Evolutionary conservation across 2,329 filamentous ascomycete species (phyloP).

Genomic region (Aspergillus sp.): DNA sequence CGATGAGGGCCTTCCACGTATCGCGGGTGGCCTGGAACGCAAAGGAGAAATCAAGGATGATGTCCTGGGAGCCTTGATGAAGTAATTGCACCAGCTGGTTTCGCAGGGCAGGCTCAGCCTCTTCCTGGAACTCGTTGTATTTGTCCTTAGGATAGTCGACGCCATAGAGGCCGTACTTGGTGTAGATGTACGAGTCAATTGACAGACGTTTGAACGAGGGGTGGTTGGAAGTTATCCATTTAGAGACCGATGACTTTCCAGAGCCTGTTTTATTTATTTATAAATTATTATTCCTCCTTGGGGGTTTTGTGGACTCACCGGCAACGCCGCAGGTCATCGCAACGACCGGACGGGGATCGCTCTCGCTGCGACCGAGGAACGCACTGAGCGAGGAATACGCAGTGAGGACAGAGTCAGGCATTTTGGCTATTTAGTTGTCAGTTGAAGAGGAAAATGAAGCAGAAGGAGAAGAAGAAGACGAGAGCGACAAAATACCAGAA

Average conservation of each 20-base stretch:
- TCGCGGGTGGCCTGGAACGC: not conserved
- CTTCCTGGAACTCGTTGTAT: not conserved
- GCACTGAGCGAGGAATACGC: not conserved
- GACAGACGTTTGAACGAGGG: not conserved
- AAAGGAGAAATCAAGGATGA: not conserved
- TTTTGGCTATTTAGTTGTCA: too few relatives aligned
- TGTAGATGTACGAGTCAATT: not conserved
- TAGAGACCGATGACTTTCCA: not conserved
- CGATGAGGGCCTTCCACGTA: not conserved
- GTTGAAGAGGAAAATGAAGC: too few relatives aligned
- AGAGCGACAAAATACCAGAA: too few relatives aligned
- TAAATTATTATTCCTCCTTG: too few relatives aligned
- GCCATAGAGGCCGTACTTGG: not conserved
- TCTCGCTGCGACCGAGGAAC: not conserved
- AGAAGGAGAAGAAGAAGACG: too few relatives aligned
- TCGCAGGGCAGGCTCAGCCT: not conserved
- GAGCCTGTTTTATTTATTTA: not conserved
- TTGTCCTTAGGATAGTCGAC: not conserved
- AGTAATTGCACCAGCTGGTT: not conserved
- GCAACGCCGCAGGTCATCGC: not conserved
- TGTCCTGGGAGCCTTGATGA: not conserved
- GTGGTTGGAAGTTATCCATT: not conserved
- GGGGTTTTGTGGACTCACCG: not conserved
- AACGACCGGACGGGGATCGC: not conserved
- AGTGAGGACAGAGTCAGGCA: too few relatives aligned